Base-by-base conservation (phyloP, 1,284 basidiomycete genomes). In the Mycosarcoma mackinlayi region DNA sequence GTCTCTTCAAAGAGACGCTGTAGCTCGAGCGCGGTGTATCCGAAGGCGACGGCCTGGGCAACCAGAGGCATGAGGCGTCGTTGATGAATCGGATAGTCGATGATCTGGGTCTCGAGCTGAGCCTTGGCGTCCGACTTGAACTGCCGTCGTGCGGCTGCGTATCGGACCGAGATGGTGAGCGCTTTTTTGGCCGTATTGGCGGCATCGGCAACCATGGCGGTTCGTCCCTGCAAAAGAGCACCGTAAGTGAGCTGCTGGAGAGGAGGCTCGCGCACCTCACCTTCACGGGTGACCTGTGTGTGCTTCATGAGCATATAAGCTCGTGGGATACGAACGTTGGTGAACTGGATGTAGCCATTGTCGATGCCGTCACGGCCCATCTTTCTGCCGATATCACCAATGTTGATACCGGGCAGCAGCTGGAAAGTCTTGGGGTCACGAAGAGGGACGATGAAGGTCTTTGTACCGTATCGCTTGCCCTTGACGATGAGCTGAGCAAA, bases 271-370 rank as follows among this genome's bases (percentile, higher is more conserved):
- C 74, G 77, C 28, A 85, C 84, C 58, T 83, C 75, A 25, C 84
- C 84, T 24, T 87, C 84, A 19, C 86, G 83, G 3, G 85, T 84
- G 48, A 85, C 84, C 68, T 87, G 87, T 31, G 86, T 86, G 80
- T 88, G 86, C 83, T 87, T 87, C 86, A 87, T 87, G 72, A 88
- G 84, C 86, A 88, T 87, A 77, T 84, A 84, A 18, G 86, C 85
- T 51, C 87, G 84, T 8, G 87, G 87, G 18, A 88, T 85, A 55
- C 86, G 84, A 51, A 87, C 86, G 60, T 86, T 84, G 60, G 87
- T 87, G 81, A 88, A 87, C 60, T 86, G 83, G 55, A 79, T 76
- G 69, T 80, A 79, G 33, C 79, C 79, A 39, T 81, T 81, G 72
- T 81, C 80, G 72, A 87, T 87, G 42, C 86, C 86, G 70, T 87